Evolutionary conservation across 768 basidiomycete species (phyloP).

Genomic region (Multifurca ochricompacta): DNA sequence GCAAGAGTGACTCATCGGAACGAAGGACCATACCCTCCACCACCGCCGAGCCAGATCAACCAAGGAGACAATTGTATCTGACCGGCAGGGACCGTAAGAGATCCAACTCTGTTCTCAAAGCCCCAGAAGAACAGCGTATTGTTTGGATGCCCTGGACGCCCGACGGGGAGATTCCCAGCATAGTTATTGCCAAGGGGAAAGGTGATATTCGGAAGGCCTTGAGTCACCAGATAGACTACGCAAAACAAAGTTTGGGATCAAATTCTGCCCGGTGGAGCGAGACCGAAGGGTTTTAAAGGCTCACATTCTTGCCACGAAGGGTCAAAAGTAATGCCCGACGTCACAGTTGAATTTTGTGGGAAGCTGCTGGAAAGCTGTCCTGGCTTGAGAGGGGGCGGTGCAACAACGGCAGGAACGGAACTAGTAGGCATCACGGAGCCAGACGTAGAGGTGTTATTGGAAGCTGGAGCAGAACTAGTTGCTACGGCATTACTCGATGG

Average conservation of each 20-base stretch:
- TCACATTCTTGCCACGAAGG: constrained; percentile 12
- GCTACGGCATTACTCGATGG: background rate
- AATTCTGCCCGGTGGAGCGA: background rate
- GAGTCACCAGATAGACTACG: constrained; percentile 31
- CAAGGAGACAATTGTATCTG: constrained; percentile 27
- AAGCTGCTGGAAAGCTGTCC: constrained; percentile 9
- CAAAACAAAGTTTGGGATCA: background rate
- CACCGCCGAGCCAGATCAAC: constrained; percentile 35
- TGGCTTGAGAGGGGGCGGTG: background rate
- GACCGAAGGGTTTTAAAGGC: too few species aligned
- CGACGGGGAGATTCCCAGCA: constrained; percentile 31
- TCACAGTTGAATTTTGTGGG: constrained; percentile 2
- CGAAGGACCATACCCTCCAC: constrained; percentile 23
- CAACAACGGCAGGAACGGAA: background rate
- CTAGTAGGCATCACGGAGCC: background rate
- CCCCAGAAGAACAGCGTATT: constrained; percentile 36
- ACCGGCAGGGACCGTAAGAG: constrained; percentile 27
- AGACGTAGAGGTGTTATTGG: background rate
- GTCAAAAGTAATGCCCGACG: background rate
- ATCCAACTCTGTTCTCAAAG: constrained; percentile 32
- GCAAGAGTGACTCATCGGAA: background rate
- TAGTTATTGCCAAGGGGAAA: constrained; percentile 29
- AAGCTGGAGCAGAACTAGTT: background rate
- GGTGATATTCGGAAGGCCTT: constrained; percentile 30
- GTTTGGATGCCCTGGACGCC: constrained; percentile 29